phyloP scores from a whole-genome alignment of 176 grass and related monocot species.

The Aegilops bicornis region DNA sequence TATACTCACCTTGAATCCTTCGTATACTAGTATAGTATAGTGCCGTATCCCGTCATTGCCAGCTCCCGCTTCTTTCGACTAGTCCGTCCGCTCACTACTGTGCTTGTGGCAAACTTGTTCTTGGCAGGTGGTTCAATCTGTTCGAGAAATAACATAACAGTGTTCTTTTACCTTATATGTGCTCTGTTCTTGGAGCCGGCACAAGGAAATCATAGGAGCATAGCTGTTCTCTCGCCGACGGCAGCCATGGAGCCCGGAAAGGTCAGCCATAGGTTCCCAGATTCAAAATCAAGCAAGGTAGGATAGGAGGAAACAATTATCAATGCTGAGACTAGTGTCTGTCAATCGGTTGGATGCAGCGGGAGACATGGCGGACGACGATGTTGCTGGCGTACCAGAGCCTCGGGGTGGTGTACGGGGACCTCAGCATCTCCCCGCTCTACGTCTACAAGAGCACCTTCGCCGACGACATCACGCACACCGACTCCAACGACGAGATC shows the following conservation, averaged over 20 bases:
- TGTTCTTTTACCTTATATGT: background rate
- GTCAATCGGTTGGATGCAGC: conserved; percentile 33
- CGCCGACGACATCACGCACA: conserved; percentile 95
- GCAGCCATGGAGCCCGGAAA: conserved; percentile 9
- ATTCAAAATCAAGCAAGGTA: no score
- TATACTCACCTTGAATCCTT: background rate
- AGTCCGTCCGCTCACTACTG: background rate
- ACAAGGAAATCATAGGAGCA: background rate
- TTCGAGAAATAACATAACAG: background rate
- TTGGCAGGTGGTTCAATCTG: background rate
- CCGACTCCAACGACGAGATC: conserved; percentile 90
- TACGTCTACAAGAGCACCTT: conserved; percentile 99
- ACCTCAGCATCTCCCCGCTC: conserved; percentile 90
- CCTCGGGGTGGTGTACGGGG: conserved; percentile 90
- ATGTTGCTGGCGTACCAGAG: conserved; percentile 95
- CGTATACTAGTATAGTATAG: background rate
- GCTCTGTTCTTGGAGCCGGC: background rate
- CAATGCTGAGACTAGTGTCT: background rate
- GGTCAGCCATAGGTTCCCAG: background rate
- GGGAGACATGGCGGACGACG: conserved; percentile 73
- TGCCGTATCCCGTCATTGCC: conserved; percentile 10
- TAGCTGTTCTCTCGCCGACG: background rate
- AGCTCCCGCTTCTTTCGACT: background rate
- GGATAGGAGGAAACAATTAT: no score
- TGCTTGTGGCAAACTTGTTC: background rate